Evolutionary conservation across 441 rosid genomes (phyloP), one percentile per base, ranked within the genome.

Genomic region (Croton laevigatus): DNA sequence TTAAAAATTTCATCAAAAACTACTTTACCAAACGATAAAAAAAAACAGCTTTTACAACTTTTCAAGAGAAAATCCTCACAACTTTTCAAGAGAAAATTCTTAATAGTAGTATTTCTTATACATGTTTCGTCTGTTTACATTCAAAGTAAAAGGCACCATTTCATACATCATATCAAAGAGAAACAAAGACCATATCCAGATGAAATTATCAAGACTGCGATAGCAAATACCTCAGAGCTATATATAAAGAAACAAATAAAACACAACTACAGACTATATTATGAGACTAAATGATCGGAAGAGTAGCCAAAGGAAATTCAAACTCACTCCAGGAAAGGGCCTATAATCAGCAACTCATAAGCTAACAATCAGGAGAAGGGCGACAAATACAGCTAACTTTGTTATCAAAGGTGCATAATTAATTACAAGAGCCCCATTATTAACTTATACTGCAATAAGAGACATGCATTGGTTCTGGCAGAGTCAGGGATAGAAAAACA

Each of bases 371-470:
- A 11, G 14, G 34, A 27, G 32, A 3, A 54, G 22, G 17, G 8
- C 2, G 57, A 48, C 37, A 10, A 44, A 55, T n/a, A 23, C 17
- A 27, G 16, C 36, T 14, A 32, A 6, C 40, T 27, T 20, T 16
- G 38, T 9, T 40, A 27, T 23, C 7, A 57, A 55, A 23, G 38
- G 60, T 54, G 42, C 71, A 23, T 5, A 44, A 2, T 54, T 68
- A 68, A 57, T n/a, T 44, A 58, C 51, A 68, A 44, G 5, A 68
- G 23, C 54, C 42, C 36, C n/a, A 57, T 68, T 44, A 44, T 68
- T 17, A 32, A 54, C 10, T 14, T 67, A 54, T 16, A 55, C 19
- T 14, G 53, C 42, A 27, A 59, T 16, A 57, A 40, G 6, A 17
- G 27, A n/a, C 6, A 57, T 8, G 11, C 20, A 9, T 42, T 2